Evolutionary conservation across 148 eudicot genomes (phyloP).

Genomic region (Spergularia marina): DNA sequence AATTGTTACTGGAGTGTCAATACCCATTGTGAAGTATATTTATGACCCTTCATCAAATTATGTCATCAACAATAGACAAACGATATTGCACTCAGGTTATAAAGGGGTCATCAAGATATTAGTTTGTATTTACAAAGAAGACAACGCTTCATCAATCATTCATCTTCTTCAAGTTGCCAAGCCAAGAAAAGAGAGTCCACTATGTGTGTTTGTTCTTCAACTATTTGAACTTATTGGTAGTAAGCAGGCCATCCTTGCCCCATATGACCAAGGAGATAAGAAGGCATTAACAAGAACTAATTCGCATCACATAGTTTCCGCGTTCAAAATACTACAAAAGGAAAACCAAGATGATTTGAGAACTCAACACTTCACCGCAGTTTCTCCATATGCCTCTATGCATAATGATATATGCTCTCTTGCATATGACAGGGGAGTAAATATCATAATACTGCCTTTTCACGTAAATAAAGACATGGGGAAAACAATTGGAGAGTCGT

Average conservation of each 20-base stretch:
- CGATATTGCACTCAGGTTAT: slow-evolving; percentile 13
- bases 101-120: slow-evolving; percentile 21
- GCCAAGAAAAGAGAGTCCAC: slow-evolving; percentile 26
- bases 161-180: slow-evolving; percentile 26
- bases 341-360: slow-evolving; percentile 18
- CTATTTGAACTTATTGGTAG: slow-evolving; percentile 23
- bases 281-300: slow-evolving; percentile 11
- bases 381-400: slow-evolving; percentile 26
- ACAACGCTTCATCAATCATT: slow-evolving; percentile 22
- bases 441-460: slow-evolving; percentile 28
- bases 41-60: slow-evolving; percentile 26
- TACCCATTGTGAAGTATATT: slow-evolving; percentile 20
- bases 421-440: slow-evolving; percentile 21
- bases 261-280: slow-evolving; percentile 16
- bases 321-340: slow-evolving; percentile 21
- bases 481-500: slow-evolving; percentile 6
- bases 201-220: slow-evolving; percentile 28
- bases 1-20: slow-evolving; percentile 12
- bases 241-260: slow-evolving; percentile 20
- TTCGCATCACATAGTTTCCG: slow-evolving; percentile 5
- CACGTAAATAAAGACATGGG: slow-evolving; percentile 21
- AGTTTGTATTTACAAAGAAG: slow-evolving; percentile 25
- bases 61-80: background rate
- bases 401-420: slow-evolving; percentile 28
- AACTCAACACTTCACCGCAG: slow-evolving; percentile 25